Evolutionary conservation across 768 basidiomycete genomes (phyloP).

Genomic region (Russula emetica): DNA sequence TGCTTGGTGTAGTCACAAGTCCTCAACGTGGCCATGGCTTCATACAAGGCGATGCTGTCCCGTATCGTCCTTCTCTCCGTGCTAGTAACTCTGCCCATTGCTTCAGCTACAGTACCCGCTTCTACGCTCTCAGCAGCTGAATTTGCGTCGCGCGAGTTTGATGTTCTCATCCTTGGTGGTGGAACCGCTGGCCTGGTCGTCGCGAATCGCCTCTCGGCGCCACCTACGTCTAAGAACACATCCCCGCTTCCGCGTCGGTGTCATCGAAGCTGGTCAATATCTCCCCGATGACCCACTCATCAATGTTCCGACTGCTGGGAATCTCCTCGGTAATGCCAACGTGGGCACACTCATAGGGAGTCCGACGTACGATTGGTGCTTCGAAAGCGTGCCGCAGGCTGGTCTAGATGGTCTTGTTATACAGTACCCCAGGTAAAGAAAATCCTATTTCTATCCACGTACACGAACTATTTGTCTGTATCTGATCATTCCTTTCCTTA

Average conservation of each 20-base stretch:
- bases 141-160: constrained; percentile 21
- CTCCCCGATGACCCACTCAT: constrained; percentile 25
- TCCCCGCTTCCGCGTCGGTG: constrained; percentile 24
- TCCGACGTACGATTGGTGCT: constrained; percentile 26
- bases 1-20: neutral
- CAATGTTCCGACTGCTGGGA: constrained; percentile 25
- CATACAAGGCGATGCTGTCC: neutral
- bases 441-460: neutral
- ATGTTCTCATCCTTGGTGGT: constrained; percentile 23
- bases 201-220: constrained; percentile 25
- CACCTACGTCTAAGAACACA: constrained; percentile 4
- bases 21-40: neutral
- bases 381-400: constrained; percentile 23
- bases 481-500: neutral
- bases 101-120: neutral
- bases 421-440: constrained; percentile 23
- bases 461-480: neutral
- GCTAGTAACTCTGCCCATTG: neutral
- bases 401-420: constrained; percentile 21
- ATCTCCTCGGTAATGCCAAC: constrained; percentile 23
- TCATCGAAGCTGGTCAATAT: constrained; percentile 26
- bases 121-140: constrained; percentile 18
- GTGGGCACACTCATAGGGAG: constrained; percentile 24
- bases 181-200: constrained; percentile 26
- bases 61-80: neutral